Evolutionary conservation across 108 stramenopile species (phyloP).

Genomic region (Skeletonema grethae): DNA sequence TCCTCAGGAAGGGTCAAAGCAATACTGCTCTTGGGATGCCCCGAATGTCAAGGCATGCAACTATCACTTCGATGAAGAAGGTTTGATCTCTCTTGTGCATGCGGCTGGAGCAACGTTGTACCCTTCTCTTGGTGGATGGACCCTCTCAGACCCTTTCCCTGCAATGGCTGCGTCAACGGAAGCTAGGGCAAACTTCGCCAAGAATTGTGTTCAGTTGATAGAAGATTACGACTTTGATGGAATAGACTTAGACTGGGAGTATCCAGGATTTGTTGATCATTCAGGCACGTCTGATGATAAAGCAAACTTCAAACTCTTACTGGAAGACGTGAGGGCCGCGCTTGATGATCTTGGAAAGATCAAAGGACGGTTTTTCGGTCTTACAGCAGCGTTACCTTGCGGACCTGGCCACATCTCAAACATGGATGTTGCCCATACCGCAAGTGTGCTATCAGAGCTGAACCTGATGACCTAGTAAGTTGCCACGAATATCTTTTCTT

Average conservation of each 20-base stretch:
- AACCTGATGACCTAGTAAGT: constrained; percentile 45
- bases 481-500: not conserved
- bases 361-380: constrained; percentile 46
- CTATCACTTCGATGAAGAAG: constrained; percentile 29
- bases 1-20: constrained; percentile 3
- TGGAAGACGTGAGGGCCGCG: constrained; percentile 39
- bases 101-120: constrained; percentile 37
- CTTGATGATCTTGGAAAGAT: constrained; percentile 34
- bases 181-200: constrained; percentile 25
- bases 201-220: constrained; percentile 22
- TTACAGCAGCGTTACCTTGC: constrained; percentile 53
- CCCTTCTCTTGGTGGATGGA: constrained; percentile 42
- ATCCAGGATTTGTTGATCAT: constrained; percentile 8
- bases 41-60: constrained; percentile 31
- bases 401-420: constrained; percentile 44
- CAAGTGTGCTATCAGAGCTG: constrained; percentile 34
- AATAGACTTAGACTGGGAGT: constrained; percentile 22
- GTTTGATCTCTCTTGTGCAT: constrained; percentile 37
- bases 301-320: constrained; percentile 42
- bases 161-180: constrained; percentile 11
- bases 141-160: constrained; percentile 35
- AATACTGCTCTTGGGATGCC: constrained; percentile 38
- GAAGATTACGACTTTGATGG: constrained; percentile 41
- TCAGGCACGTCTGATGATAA: constrained; percentile 42
- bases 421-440: constrained; percentile 43